phyloP scores from a whole-genome alignment of 2,329 filamentous ascomycete genomes.

The Claviceps paspali region DNA sequence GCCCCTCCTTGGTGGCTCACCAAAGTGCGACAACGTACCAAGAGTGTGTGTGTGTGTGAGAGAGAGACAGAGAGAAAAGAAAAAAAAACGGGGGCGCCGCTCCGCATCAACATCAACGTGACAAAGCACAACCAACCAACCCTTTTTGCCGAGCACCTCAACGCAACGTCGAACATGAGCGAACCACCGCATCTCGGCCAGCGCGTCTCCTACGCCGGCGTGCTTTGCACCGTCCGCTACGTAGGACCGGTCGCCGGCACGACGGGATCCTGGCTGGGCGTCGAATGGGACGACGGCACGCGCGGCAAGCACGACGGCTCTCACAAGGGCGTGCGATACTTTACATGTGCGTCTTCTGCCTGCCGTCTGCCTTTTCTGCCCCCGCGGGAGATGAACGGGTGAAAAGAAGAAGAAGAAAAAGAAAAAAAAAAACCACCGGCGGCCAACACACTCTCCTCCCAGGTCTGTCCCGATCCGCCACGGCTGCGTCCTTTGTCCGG shows the following conservation, averaged over 20 bases:
- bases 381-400: too few species aligned
- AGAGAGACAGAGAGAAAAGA: too few species aligned
- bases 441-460: neutral
- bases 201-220: conserved; percentile 63
- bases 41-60: too few species aligned
- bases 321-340: conserved; percentile 66
- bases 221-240: conserved; percentile 74
- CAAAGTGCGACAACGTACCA: too few species aligned
- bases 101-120: too few species aligned
- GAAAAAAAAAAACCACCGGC: too few species aligned
- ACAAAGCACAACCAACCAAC: too few species aligned
- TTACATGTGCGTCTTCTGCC: conserved; percentile 46
- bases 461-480: conserved; percentile 49
- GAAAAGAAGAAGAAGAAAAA: too few species aligned
- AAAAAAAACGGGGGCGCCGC: too few species aligned
- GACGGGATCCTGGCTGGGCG: conserved; percentile 70
- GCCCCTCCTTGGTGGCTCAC: too few species aligned
- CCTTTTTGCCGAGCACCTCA: too few species aligned
- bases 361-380: neutral
- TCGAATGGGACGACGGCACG: conserved; percentile 85
- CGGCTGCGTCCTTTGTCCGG: conserved; percentile 75
- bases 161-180: too few species aligned
- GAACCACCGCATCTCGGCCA: conserved; percentile 42
- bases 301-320: conserved; percentile 85
- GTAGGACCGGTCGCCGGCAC: conserved; percentile 63